Evolutionary conservation across 768 basidiomycete species (phyloP), one percentile per base, ranked within the genome.

Genomic region (Lentinula edodes): DNA sequence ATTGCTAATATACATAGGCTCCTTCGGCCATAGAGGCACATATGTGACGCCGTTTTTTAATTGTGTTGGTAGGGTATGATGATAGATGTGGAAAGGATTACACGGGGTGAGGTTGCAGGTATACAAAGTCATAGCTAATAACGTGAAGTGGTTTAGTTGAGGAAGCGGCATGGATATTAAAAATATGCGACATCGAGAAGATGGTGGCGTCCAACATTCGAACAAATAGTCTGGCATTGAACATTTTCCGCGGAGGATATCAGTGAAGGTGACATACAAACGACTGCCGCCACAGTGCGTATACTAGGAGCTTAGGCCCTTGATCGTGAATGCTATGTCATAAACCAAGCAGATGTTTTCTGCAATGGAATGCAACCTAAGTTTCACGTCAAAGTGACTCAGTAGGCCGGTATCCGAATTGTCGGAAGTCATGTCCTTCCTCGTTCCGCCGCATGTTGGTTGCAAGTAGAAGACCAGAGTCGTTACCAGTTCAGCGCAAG

Each of bases 401-500:
- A 20, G 6, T 43, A n/a, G 42, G 28, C 39, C 42, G 42, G 15
- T 48, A 23, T 48, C 46, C 20, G 46, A 1, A 20, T 9, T 23
- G 20, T 48, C 46, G 18, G 20, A 48, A 23, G 13, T 13, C 38
- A 39, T 39, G 13, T 2, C 38, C 7, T 6, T 39, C 38, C 38
- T 20, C 9, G 9, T 18, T 48, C 20, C 23, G 9, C n/a, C 8
- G 18, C 6, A 20, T 3, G 20, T 23, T 9, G 6, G 7, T 20
- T 20, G 18, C 46, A 48, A 12, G 20, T 6, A 23, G 46, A 20
- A 48, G 20, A 20, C 46, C 20, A 48, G 46, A 48, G 20, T 56
- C 55, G 45, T 23, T 1, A 41, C 89, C 90, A 91, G 60, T 77
- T 77, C 36, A 90, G 70, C 28, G 76, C 74, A 62, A 80, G 78